A percentile compares a stretch with the other conserved stretches of the same genome.
phyloP scores from a whole-genome alignment of 1,284 basidiomycete species.

The Entoloma clypeatum region DNA sequence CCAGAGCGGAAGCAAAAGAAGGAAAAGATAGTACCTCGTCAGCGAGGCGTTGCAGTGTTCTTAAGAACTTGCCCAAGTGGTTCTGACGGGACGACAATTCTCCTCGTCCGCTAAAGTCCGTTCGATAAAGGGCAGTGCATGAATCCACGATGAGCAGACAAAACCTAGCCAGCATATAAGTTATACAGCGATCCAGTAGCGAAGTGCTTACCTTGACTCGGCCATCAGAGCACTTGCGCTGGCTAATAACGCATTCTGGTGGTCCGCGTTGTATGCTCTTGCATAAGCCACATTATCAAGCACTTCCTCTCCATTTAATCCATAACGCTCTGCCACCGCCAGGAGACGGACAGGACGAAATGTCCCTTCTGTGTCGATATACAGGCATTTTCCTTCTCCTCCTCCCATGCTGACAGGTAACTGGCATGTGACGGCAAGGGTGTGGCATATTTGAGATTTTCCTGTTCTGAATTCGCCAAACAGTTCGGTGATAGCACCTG shows the following conservation, averaged over 20 bases:
- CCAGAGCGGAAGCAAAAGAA: constrained; percentile 14
- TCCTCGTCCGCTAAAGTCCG: constrained; percentile 94
- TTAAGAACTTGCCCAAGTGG: constrained; percentile 96
- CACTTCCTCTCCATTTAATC: constrained; percentile 95
- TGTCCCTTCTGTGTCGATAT: constrained; percentile 98
- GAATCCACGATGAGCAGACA: constrained; percentile 96
- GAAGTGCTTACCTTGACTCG: constrained; percentile 78
- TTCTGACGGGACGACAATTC: constrained; percentile 95
- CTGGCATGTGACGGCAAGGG: constrained; percentile 97
- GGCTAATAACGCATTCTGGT: constrained; percentile 88
- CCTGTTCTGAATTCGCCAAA: constrained; percentile 99
- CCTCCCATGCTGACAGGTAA: constrained; percentile 97
- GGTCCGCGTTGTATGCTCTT: constrained; percentile 97
- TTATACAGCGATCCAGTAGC: background rate
- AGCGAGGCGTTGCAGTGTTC: constrained; percentile 89
- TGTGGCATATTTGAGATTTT: constrained; percentile 98
- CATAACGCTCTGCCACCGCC: constrained; percentile 93
- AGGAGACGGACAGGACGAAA: constrained; percentile 96
- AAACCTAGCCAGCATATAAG: constrained; percentile 57
- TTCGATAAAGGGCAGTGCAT: constrained; percentile 93
- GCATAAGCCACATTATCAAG: constrained; percentile 99
- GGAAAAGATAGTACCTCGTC: constrained; percentile 71
- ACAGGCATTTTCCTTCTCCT: constrained; percentile 98
- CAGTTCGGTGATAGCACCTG: constrained; percentile 96
- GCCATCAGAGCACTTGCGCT: constrained; percentile 97